Evolutionary conservation across 2,329 filamentous ascomycete genomes (phyloP).

Genomic region (Colletotrichum phormii): DNA sequence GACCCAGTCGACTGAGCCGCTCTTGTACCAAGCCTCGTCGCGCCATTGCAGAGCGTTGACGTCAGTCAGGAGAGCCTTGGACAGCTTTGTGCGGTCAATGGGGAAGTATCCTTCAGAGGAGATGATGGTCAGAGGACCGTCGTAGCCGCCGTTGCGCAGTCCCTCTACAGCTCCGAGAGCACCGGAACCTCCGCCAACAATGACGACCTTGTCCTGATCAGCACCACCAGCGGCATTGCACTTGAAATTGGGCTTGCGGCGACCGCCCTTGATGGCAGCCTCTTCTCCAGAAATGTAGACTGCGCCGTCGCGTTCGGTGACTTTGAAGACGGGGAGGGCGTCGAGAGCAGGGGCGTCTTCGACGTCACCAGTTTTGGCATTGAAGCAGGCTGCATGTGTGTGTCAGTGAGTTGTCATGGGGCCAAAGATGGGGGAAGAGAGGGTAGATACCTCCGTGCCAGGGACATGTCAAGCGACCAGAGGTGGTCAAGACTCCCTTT

Average conservation of each 20-base stretch:
- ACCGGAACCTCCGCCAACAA: constrained; percentile 89
- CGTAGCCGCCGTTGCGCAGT: constrained; percentile 84
- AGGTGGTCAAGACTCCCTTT: constrained; percentile 84
- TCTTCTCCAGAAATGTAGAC: constrained; percentile 89
- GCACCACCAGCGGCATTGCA: constrained; percentile 65
- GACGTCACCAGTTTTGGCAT: constrained; percentile 87
- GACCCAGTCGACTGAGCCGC: constrained; percentile 67
- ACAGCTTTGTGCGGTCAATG: constrained; percentile 94
- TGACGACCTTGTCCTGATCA: constrained; percentile 76
- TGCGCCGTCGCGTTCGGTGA: constrained; percentile 82
- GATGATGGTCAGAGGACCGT: constrained; percentile 84
- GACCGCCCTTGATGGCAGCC: constrained; percentile 79
- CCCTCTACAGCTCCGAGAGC: constrained; percentile 85
- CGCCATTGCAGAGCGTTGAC: constrained; percentile 81
- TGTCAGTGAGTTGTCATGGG: background rate
- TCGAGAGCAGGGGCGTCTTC: constrained; percentile 95
- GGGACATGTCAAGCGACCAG: constrained; percentile 89
- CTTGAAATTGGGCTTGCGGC: constrained; percentile 79
- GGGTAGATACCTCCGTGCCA: constrained; percentile 86
- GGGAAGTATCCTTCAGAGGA: constrained; percentile 86
- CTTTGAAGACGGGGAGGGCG: constrained; percentile 83
- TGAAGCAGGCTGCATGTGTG: constrained; percentile 82
- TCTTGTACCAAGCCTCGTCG: constrained; percentile 80
- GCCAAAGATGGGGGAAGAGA: background rate
- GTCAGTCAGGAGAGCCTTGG: constrained; percentile 91